Conservation (phyloP, 495 filamentous ascomycete species). For the Parmelia sp. region DNA sequence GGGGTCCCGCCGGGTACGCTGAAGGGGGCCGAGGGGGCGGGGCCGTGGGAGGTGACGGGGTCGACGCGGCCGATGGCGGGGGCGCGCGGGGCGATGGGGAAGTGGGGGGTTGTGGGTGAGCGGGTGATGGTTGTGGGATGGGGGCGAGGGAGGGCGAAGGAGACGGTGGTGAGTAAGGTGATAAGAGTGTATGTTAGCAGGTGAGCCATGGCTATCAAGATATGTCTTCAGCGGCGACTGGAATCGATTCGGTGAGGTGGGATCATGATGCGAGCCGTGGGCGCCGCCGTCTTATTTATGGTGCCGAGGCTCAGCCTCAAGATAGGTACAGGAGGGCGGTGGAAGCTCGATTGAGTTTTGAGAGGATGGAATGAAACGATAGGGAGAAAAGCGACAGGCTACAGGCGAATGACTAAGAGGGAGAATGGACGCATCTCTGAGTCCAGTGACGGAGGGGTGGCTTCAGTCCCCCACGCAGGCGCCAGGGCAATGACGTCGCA, state of each 20-base stretch:
- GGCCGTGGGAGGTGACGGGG: background rate
- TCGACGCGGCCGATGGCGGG: background rate
- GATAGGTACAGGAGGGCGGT: background rate
- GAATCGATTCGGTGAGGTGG: background rate
- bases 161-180: background rate
- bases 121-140: background rate
- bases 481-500: background rate
- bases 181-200: background rate
- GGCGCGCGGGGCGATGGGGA: background rate
- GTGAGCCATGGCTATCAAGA: background rate
- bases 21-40: background rate
- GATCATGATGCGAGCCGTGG: background rate
- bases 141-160: background rate
- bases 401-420: conserved; percentile 1
- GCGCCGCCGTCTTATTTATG: background rate
- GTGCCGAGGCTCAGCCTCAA: background rate
- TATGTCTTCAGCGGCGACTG: background rate
- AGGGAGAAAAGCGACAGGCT: conserved; percentile 1
- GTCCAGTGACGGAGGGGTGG: background rate
- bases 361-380: background rate
- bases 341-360: background rate
- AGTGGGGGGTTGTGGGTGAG: background rate
- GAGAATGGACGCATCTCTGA: background rate
- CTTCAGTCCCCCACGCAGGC: background rate
- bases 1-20: background rate